Evolutionary conservation across 2,329 filamentous ascomycete genomes (phyloP).

Genomic region (Hypoxylon sp.): DNA sequence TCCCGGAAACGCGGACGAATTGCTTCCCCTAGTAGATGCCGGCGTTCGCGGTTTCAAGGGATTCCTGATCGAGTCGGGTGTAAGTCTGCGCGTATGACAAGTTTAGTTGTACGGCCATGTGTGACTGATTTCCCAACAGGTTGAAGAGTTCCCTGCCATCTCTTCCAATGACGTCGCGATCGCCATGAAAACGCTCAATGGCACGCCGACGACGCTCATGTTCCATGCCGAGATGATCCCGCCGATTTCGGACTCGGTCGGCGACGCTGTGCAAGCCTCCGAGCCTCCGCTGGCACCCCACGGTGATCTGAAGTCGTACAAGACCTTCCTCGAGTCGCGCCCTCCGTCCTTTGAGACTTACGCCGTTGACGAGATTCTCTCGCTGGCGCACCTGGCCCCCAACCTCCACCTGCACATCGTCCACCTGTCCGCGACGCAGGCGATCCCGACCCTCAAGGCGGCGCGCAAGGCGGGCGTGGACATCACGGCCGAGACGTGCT

Average conservation of each 20-base stretch:
- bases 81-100: conserved; percentile 55
- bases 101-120: conserved; percentile 25
- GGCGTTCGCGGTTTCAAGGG: conserved; percentile 97
- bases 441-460: conserved; percentile 79
- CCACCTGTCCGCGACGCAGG: conserved; percentile 87
- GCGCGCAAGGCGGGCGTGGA: conserved; percentile 78
- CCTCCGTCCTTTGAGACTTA: conserved; percentile 91
- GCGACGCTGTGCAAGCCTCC: conserved; percentile 76
- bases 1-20: conserved; percentile 82
- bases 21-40: conserved; percentile 80
- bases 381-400: conserved; percentile 80
- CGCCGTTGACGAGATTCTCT: conserved; percentile 86
- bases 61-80: conserved; percentile 95
- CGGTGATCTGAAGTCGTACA: conserved; percentile 79
- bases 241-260: conserved; percentile 80
- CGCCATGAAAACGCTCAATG: conserved; percentile 81
- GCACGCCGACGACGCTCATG: conserved; percentile 90
- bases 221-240: conserved; percentile 99
- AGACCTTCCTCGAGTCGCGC: conserved; percentile 89
- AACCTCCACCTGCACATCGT: conserved; percentile 90
- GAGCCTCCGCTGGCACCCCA: conserved; percentile 73
- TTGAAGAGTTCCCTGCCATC: conserved; percentile 96
- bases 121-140: conserved; percentile 56
- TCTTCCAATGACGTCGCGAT: conserved; percentile 78
- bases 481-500: conserved; percentile 94